phyloP scores from a whole-genome alignment of 2,329 filamentous ascomycete genomes.

The Pseudopithomyces chartarum region DNA sequence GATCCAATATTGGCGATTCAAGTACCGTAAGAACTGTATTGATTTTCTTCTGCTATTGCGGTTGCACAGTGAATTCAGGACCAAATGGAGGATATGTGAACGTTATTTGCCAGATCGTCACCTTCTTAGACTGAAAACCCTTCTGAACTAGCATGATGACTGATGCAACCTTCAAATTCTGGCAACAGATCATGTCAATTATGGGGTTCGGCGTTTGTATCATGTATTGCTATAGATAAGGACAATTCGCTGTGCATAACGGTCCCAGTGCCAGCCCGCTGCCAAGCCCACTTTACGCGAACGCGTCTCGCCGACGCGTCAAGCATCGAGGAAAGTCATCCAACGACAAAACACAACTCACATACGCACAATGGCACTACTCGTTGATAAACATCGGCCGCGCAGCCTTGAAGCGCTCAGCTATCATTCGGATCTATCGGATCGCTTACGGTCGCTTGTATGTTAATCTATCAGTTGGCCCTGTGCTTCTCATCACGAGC shows the following conservation, averaged over 20 bases:
- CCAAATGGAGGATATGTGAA: too few species aligned
- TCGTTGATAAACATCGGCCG: slow-evolving; percentile 71
- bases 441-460: slow-evolving; percentile 84
- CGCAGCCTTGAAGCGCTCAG: slow-evolving; percentile 77
- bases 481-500: neutral
- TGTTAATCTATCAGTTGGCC: slow-evolving; percentile 25
- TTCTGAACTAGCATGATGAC: too few species aligned
- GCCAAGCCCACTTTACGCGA: slow-evolving; percentile 39
- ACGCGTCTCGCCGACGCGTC: slow-evolving; percentile 31
- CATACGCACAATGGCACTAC: slow-evolving; percentile 60
- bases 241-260: neutral
- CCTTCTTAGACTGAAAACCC: too few species aligned
- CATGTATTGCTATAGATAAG: too few species aligned
- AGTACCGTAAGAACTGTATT: too few species aligned
- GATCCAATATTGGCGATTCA: too few species aligned
- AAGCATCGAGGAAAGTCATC: slow-evolving; percentile 17
- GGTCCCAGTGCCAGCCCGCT: neutral
- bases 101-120: too few species aligned
- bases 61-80: too few species aligned
- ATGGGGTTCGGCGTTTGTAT: too few species aligned
- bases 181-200: too few species aligned
- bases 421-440: slow-evolving; percentile 88
- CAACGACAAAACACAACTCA: slow-evolving; percentile 5
- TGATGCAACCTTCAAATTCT: too few species aligned
- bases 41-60: too few species aligned